These are phyloP conservation scores for Heritiera littoralis DNA, from an alignment of 345 rosid genomes.

Conservation along the genomic window DNA sequence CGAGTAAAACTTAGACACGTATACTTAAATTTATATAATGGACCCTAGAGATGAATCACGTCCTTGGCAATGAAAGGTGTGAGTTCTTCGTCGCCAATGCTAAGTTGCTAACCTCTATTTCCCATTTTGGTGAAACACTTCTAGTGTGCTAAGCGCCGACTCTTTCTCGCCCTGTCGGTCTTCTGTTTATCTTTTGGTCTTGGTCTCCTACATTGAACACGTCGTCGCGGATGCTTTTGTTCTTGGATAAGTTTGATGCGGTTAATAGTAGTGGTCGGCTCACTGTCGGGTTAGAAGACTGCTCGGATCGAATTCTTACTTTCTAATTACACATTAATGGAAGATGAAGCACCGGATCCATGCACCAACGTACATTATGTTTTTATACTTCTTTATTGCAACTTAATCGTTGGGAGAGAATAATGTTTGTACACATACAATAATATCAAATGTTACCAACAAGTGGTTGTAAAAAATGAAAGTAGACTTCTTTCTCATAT, in stretches of 20 bases:
- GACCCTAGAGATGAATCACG: background rate
- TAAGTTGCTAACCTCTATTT: background rate
- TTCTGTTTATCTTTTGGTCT: background rate
- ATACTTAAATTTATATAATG: background rate
- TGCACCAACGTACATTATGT: background rate
- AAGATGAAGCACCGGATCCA: background rate
- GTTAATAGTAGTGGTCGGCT: background rate
- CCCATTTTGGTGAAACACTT: background rate
- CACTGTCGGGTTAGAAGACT: background rate
- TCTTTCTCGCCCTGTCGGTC: background rate
- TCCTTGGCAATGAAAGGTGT: background rate
- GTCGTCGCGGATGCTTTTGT: background rate
- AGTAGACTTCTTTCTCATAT: too few relatives aligned
- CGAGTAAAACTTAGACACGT: background rate
- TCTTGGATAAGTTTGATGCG: background rate
- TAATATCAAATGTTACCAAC: background rate
- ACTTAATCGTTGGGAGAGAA: slow-evolving; percentile 61
- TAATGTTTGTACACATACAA: slow-evolving; percentile 40
- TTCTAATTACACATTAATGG: background rate
- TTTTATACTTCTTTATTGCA: slow-evolving; percentile 23
- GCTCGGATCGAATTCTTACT: background rate
- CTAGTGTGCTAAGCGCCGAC: background rate
- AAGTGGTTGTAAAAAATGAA: too few relatives aligned
- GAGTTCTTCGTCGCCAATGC: background rate
- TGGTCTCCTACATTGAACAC: background rate